Evolutionary conservation across 495 filamentous ascomycete species (phyloP), one percentile per base, ranked within the genome.

Genomic region (Aspergillus panamensis): DNA sequence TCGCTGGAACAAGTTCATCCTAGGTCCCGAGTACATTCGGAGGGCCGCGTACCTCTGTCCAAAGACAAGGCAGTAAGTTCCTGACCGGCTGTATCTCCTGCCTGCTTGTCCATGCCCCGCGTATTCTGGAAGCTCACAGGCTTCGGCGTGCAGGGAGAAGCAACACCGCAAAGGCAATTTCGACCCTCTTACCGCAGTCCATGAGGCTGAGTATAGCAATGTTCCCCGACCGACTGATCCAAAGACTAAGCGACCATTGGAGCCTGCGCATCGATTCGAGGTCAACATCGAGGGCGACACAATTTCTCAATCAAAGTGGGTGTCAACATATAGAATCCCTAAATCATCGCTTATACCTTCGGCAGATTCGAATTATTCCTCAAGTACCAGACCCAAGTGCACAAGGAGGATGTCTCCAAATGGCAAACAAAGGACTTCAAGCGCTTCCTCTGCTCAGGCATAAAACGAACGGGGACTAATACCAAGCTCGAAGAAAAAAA

Each of bases 301-400:
- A 20, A 90, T 89, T 60, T 95, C 90, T 14, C 84, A 94, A 61
- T 91, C 96, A 64, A 98, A 98, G 80, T 96, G 80, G 45, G 71
- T 42, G 19, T 45, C 32, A 10, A 0, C 21, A 32, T 6, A 39
- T 8, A 3, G 5, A 19, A 14, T 8, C 35, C 19, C 2, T 12
- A 13, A 40, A 31, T 57, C 43, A 35, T 57, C 0, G 47, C 61
- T 19, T 33, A 51, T 4, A 16, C 32, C 3, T 17, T 35, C 29
- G 12, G 17, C n/a, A 83, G 80, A 58, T 86, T 77, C 65, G 73
- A 71, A 8, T 74, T 98, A 29, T 97, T 88, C 69, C 80, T 84
- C 66, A 88, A 96, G 66, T 98, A 98, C 69, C 94, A 98, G 68
- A 80, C 78, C 1, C 69, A 81, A 33, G 82, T 97, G 45, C 94